Evolutionary conservation across 2,329 filamentous ascomycete genomes (phyloP).

Genomic region (Orbilia brochopaga): DNA sequence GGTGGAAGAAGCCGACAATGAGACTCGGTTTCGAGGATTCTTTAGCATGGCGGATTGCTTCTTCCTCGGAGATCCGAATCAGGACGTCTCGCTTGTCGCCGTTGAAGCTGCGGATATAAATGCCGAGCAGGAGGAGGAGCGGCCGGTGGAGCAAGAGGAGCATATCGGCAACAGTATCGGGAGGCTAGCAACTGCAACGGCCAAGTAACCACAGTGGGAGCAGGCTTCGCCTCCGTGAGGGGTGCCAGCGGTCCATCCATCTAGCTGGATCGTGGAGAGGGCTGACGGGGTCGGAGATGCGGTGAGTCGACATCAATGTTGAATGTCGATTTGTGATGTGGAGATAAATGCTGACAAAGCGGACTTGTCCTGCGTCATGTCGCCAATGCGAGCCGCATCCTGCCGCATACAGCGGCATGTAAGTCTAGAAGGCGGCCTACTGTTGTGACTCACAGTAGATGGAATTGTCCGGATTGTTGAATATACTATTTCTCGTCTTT

Average conservation of each 20-base stretch:
- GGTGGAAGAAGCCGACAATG: constrained; percentile 94
- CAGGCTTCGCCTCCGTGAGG: constrained; percentile 26
- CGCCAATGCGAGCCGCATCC: constrained; percentile 31
- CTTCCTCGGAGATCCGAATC: constrained; percentile 14
- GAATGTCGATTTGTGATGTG: not conserved
- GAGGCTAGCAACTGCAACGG: constrained; percentile 23
- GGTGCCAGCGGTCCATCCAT: constrained; percentile 12
- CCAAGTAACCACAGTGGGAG: constrained; percentile 28
- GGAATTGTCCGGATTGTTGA: no score
- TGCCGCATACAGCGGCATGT: no score
- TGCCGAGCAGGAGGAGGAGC: constrained; percentile 28
- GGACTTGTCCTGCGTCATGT: not conserved
- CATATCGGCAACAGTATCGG: constrained; percentile 29
- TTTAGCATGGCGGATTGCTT: constrained; percentile 7
- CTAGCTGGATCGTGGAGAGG: not conserved
- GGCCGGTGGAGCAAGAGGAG: constrained; percentile 27
- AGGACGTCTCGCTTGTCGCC: constrained; percentile 36
- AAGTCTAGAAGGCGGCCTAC: no score
- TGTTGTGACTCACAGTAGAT: no score
- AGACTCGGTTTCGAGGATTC: constrained; percentile 19
- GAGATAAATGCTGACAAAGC: not conserved
- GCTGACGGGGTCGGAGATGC: not conserved
- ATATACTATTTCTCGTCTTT: no score
- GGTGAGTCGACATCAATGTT: constrained; percentile 6
- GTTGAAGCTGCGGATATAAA: constrained; percentile 36